Conservation (phyloP, 176 grass and related monocot species). For the Hyparrhenia diplandra region DNA sequence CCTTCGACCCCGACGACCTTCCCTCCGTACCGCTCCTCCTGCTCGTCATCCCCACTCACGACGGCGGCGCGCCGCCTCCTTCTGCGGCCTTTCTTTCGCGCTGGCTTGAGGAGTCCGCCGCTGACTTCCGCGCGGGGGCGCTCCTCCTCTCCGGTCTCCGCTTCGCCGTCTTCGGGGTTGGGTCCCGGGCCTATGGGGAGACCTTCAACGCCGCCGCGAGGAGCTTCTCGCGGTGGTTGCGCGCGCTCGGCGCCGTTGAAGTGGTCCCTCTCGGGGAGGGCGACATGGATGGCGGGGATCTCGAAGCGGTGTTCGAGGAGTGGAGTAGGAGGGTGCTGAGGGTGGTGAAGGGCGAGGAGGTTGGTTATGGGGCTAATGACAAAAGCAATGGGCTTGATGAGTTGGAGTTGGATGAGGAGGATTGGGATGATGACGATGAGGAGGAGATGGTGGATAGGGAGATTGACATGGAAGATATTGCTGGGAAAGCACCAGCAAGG, state of each 20-base stretch:
- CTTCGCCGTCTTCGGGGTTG: slow-evolving; percentile 80
- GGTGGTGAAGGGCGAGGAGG: slow-evolving; percentile 61
- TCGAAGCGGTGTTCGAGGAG: slow-evolving; percentile 51
- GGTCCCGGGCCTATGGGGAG: slow-evolving; percentile 57
- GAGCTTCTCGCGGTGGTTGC: slow-evolving; percentile 82
- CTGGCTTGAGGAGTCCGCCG: slow-evolving; percentile 59
- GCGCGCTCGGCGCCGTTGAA: slow-evolving; percentile 69
- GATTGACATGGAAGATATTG: slow-evolving; percentile 94
- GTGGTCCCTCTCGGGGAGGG: slow-evolving; percentile 58
- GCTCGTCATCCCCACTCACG: slow-evolving; percentile 68
- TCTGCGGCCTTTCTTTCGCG: slow-evolving; percentile 51
- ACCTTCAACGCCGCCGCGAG: slow-evolving; percentile 68
- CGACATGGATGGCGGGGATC: slow-evolving; percentile 65
- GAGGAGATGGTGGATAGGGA: slow-evolving; percentile 43
- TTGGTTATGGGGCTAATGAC: not conserved
- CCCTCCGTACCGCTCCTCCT: slow-evolving; percentile 47
- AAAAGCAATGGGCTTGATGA: slow-evolving; percentile 40
- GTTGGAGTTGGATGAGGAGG: slow-evolving; percentile 44
- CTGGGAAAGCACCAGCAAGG: slow-evolving; percentile 61
- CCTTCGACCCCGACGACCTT: slow-evolving; percentile 73
- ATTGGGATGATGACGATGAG: slow-evolving; percentile 37
- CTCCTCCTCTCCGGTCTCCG: slow-evolving; percentile 58
- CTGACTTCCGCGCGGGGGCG: slow-evolving; percentile 70
- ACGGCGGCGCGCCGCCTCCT: slow-evolving; percentile 57
- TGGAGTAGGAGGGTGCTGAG: slow-evolving; percentile 62